A percentile compares a stretch with the other conserved stretches of the same genome.
Conservation (phyloP, 1,284 basidiomycete genomes). For the Apiotrichum gracile region DNA sequence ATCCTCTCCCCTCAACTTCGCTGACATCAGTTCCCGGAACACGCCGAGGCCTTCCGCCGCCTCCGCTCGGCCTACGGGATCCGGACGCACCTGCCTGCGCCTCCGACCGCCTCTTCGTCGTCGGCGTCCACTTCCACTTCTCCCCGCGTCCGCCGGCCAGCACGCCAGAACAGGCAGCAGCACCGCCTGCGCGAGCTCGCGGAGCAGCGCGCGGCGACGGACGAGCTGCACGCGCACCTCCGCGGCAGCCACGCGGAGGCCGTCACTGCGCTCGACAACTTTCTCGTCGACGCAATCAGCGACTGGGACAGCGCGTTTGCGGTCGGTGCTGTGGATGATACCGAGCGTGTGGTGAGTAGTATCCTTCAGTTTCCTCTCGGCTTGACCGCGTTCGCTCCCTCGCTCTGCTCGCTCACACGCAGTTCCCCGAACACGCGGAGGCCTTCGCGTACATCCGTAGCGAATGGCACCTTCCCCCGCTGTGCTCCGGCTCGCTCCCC, state of each 20-base stretch:
- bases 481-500: background rate
- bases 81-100: background rate
- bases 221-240: background rate
- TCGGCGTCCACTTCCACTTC: background rate
- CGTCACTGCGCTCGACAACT: background rate
- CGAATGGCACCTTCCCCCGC: background rate
- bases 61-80: background rate
- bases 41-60: background rate
- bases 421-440: background rate
- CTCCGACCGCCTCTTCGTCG: background rate
- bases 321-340: background rate
- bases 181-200: background rate
- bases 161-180: background rate
- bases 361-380: background rate
- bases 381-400: too few relatives aligned
- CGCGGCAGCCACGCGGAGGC: background rate
- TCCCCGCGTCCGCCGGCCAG: background rate
- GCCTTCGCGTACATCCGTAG: background rate
- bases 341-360: background rate
- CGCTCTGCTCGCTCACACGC: background rate
- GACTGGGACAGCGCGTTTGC: background rate
- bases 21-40: background rate
- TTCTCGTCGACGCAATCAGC: background rate
- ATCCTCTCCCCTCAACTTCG: too few relatives aligned
- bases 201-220: background rate